Conservation (phyloP, 805 yeast genomes). For the Yamadazyma kitorensis region DNA sequence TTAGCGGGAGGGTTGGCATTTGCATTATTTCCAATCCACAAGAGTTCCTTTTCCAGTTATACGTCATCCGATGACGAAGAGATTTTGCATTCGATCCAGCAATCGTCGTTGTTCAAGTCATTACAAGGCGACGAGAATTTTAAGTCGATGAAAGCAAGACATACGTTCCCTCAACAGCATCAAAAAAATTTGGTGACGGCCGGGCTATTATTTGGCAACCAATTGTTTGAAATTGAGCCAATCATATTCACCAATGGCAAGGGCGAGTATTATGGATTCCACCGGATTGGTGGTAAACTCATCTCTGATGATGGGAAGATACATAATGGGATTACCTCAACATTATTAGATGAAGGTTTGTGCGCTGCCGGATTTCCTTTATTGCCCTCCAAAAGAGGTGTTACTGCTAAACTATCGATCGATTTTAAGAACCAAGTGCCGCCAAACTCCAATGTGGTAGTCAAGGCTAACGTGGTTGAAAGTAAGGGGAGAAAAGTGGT, state of each 20-base stretch:
- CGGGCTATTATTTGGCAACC: conserved; percentile 68
- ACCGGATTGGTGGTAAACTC: conserved; percentile 66
- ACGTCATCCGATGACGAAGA: conserved; percentile 18
- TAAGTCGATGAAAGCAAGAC: conserved; percentile 13
- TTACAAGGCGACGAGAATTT: conserved; percentile 15
- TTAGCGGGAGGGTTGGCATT: conserved; percentile 31
- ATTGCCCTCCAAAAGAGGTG: conserved; percentile 80
- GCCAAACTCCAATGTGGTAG: conserved; percentile 61
- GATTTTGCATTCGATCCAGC: conserved; percentile 18
- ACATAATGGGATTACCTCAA: conserved; percentile 78
- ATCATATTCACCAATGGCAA: conserved; percentile 53
- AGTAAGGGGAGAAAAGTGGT: conserved; percentile 77
- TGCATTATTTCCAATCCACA: conserved; percentile 28
- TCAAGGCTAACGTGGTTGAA: conserved; percentile 65
- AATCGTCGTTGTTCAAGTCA: conserved; percentile 17
- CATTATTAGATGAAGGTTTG: conserved; percentile 79
- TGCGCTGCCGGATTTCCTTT: conserved; percentile 83
- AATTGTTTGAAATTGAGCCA: conserved; percentile 74
- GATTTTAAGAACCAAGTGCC: conserved; percentile 62
- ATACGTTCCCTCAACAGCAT: conserved; percentile 54
- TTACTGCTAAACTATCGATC: conserved; percentile 74
- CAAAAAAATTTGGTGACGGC: conserved; percentile 62
- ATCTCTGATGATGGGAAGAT: conserved; percentile 70
- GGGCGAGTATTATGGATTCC: conserved; percentile 60
- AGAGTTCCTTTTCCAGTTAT: conserved; percentile 13